Evolutionary conservation across 1,284 basidiomycete species (phyloP).

Genomic region (Anthracocystis walkeri): DNA sequence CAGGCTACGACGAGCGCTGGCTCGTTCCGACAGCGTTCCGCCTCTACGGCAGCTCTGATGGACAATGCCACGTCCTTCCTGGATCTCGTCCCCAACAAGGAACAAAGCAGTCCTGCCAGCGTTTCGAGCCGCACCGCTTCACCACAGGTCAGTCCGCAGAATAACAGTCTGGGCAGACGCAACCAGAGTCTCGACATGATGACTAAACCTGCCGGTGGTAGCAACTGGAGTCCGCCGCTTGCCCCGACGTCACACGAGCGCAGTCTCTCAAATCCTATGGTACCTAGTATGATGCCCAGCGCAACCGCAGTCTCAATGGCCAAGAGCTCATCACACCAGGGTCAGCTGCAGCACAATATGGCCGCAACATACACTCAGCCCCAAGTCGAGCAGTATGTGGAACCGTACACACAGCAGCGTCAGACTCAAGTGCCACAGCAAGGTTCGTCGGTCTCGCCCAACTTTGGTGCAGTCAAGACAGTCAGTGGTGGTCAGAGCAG

Average conservation of each 20-base stretch:
- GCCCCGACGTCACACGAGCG: conserved; percentile 19
- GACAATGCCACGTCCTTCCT: conserved; percentile 34
- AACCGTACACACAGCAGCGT: conserved; percentile 11
- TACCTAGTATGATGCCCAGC: background rate
- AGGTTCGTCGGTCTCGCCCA: conserved; percentile 11
- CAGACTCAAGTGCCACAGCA: conserved; percentile 10
- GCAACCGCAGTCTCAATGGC: conserved; percentile 20
- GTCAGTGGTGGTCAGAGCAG: conserved; percentile 30
- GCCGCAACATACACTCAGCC: background rate
- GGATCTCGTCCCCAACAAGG: conserved; percentile 10
- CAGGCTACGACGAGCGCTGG: conserved; percentile 3
- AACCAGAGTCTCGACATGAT: conserved; percentile 16
- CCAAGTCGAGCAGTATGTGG: conserved; percentile 1
- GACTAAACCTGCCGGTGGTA: background rate
- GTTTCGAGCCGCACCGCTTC: conserved; percentile 3
- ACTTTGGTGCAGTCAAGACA: conserved; percentile 9
- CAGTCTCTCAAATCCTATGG: conserved; percentile 23
- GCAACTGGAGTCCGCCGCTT: background rate
- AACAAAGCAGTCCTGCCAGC: conserved; percentile 9
- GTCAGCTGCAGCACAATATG: conserved; percentile 19
- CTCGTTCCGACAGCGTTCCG: conserved; percentile 44
- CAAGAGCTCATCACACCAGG: conserved; percentile 27
- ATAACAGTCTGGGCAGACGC: background rate
- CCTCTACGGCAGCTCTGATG: conserved; percentile 50
- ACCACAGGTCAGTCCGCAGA: background rate